Evolutionary conservation across 129 eudicot genomes (phyloP).

Genomic region (Flaveria sonorensis): DNA sequence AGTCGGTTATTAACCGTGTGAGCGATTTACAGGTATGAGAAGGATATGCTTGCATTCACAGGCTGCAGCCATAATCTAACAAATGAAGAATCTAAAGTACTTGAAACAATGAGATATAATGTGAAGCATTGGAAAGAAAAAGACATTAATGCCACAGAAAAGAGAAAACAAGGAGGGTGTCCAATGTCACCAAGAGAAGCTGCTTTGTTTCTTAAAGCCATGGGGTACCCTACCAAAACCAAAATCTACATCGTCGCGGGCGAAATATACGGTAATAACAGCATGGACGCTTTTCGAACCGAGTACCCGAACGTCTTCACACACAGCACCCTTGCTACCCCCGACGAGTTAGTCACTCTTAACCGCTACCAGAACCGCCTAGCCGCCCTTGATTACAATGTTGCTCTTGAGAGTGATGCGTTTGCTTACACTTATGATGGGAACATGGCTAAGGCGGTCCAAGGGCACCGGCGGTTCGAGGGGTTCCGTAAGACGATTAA

Average conservation of each 20-base stretch:
- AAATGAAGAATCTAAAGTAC: conserved; percentile 60
- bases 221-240: conserved; percentile 78
- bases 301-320: conserved; percentile 76
- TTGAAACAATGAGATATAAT: conserved; percentile 65
- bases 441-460: conserved; percentile 97
- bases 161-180: conserved; percentile 77
- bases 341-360: conserved; percentile 60
- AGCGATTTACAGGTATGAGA: conserved; percentile 52
- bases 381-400: conserved; percentile 84
- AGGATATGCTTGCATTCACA: conserved; percentile 95
- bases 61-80: conserved; percentile 90
- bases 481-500: conserved; percentile 81
- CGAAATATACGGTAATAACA: conserved; percentile 65
- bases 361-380: conserved; percentile 71
- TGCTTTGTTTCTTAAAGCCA: conserved; percentile 82
- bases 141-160: conserved; percentile 68
- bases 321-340: conserved; percentile 73
- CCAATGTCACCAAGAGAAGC: conserved; percentile 98
- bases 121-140: conserved; percentile 97
- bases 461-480: conserved; percentile 80
- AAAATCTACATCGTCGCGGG: conserved; percentile 89
- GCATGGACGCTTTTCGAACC: conserved; percentile 60
- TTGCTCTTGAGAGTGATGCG: conserved; percentile 82
- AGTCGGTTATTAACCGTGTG: background rate
- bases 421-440: conserved; percentile 87